Evolutionary conservation across 2,329 filamentous ascomycete genomes (phyloP).

Genomic region (Penicillium sp.): DNA sequence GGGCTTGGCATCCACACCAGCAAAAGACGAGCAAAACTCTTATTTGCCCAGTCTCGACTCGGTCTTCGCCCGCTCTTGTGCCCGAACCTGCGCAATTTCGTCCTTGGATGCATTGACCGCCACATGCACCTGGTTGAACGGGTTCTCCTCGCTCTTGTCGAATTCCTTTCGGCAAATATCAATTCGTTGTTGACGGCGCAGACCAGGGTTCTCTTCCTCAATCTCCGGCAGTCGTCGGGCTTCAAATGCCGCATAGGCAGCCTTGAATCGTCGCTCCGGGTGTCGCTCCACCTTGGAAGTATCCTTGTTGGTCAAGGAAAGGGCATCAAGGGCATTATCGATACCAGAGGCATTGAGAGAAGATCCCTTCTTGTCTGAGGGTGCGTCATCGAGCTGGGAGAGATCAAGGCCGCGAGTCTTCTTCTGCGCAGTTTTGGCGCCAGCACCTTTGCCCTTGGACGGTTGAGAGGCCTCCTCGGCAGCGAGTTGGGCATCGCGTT

Average conservation of each 20-base stretch:
- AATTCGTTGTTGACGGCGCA: slow-evolving; percentile 77
- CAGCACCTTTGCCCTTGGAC: slow-evolving; percentile 54
- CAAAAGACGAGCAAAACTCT: slow-evolving; percentile 1
- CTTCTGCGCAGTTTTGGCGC: slow-evolving; percentile 46
- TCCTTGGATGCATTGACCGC: slow-evolving; percentile 72
- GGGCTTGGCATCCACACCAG: not conserved
- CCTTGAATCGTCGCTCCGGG: slow-evolving; percentile 80
- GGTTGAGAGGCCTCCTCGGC: slow-evolving; percentile 71
- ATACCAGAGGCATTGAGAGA: slow-evolving; percentile 79
- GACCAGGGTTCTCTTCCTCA: slow-evolving; percentile 71
- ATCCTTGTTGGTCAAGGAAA: slow-evolving; percentile 58
- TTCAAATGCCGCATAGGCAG: slow-evolving; percentile 76
- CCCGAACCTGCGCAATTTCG: slow-evolving; percentile 62
- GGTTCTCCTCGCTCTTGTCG: slow-evolving; percentile 89
- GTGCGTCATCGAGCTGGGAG: slow-evolving; percentile 62
- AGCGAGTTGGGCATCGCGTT: slow-evolving; percentile 73
- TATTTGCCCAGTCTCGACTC: slow-evolving; percentile 57
- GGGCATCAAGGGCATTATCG: slow-evolving; percentile 85
- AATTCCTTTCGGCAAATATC: slow-evolving; percentile 86
- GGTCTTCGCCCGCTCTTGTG: slow-evolving; percentile 64
- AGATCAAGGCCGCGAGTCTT: slow-evolving; percentile 67
- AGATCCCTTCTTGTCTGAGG: slow-evolving; percentile 45
- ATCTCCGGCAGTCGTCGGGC: slow-evolving; percentile 77
- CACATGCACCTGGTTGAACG: slow-evolving; percentile 78
- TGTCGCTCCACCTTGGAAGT: slow-evolving; percentile 74